These are phyloP conservation scores for Passiflora organensis DNA, from an alignment of 345 rosid species.

Conservation along the genomic window DNA sequence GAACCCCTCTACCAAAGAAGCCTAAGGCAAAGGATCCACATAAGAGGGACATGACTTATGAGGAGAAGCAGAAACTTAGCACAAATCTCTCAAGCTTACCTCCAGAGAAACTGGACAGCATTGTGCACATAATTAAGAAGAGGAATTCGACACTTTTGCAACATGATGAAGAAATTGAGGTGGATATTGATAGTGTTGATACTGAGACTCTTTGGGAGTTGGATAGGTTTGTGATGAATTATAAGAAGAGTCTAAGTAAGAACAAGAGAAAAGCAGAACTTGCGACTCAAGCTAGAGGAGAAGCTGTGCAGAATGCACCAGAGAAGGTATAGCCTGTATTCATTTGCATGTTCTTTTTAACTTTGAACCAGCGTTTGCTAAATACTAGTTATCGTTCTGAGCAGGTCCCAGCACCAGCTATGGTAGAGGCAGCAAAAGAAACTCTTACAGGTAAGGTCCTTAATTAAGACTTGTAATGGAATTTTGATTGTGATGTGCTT, in stretches of 20 bases:
- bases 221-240: slow-evolving; percentile 93
- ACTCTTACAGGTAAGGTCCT: slow-evolving; percentile 48
- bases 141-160: slow-evolving; percentile 76
- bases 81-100: slow-evolving; percentile 84
- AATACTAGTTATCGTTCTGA: slow-evolving; percentile 15
- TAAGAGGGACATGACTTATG: slow-evolving; percentile 96
- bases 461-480: not conserved
- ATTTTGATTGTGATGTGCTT: not conserved
- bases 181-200: slow-evolving; percentile 95
- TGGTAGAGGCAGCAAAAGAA: slow-evolving; percentile 47
- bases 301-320: slow-evolving; percentile 48
- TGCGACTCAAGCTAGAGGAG: slow-evolving; percentile 74
- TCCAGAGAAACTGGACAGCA: slow-evolving; percentile 84
- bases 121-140: slow-evolving; percentile 89
- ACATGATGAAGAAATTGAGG: slow-evolving; percentile 93
- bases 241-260: slow-evolving; percentile 93
- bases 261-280: slow-evolving; percentile 94
- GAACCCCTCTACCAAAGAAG: slow-evolving; percentile 86
- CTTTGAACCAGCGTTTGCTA: not conserved
- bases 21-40: slow-evolving; percentile 95
- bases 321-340: slow-evolving; percentile 44
- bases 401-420: slow-evolving; percentile 47
- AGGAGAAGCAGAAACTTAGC: slow-evolving; percentile 97
- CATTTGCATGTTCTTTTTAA: not conserved
- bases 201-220: slow-evolving; percentile 98